Percentiles rank a stretch among this genome's conserved stretches.
Conservation (phyloP, 1,284 basidiomycete species). For the Heterobasidion irregulare region DNA sequence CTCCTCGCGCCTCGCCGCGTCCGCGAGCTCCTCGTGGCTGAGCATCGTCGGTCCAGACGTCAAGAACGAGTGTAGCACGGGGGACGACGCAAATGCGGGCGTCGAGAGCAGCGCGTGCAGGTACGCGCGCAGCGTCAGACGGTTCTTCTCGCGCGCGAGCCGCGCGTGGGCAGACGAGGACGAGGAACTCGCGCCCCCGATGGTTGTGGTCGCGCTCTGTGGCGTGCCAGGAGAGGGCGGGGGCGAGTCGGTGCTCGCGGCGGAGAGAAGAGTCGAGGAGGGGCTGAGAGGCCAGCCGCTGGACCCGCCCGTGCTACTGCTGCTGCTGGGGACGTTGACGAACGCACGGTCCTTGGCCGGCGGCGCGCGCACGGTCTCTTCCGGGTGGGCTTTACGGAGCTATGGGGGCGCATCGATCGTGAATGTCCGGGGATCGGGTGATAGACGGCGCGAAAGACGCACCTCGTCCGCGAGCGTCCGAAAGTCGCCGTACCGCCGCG, state of each 20-base stretch:
- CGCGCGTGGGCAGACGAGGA: slow-evolving; percentile 17
- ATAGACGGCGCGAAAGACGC: slow-evolving; percentile 15
- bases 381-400: slow-evolving; percentile 80
- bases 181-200: slow-evolving; percentile 4
- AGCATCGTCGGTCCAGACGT: slow-evolving; percentile 71
- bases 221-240: neutral
- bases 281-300: slow-evolving; percentile 19
- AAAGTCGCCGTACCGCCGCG: slow-evolving; percentile 93
- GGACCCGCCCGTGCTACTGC: neutral
- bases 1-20: slow-evolving; percentile 76
- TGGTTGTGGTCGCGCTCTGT: neutral
- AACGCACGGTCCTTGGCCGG: slow-evolving; percentile 81
- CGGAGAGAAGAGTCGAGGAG: slow-evolving; percentile 14
- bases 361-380: slow-evolving; percentile 69
- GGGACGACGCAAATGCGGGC: slow-evolving; percentile 72
- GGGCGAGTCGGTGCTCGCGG: neutral
- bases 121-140: slow-evolving; percentile 90
- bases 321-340: slow-evolving; percentile 30
- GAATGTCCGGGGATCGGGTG: neutral
- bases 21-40: slow-evolving; percentile 69
- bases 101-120: slow-evolving; percentile 76
- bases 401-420: slow-evolving; percentile 23
- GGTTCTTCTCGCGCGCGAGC: slow-evolving; percentile 88
- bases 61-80: slow-evolving; percentile 83
- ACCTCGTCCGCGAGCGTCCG: slow-evolving; percentile 80